Conservation (phyloP, 495 filamentous ascomycete species). For the Lepraria neglecta region DNA sequence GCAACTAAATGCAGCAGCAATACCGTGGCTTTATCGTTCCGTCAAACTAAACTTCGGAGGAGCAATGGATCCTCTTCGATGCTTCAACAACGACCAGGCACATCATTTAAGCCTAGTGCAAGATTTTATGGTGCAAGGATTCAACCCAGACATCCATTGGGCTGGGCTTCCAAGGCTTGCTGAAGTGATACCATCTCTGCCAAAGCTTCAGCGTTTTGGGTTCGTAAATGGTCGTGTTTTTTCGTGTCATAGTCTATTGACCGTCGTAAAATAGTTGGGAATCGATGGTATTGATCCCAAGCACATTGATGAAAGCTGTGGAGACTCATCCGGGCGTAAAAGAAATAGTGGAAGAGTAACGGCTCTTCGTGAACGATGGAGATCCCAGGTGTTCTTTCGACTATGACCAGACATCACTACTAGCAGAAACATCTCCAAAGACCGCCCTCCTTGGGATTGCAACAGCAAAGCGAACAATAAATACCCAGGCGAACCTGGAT, state of each 20-base stretch:
- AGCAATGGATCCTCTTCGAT: not conserved
- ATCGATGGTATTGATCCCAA: not conserved
- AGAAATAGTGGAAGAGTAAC: not conserved
- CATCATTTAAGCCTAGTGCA: not conserved
- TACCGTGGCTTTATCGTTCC: constrained; percentile 1
- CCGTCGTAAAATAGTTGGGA: not conserved
- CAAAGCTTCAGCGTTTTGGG: not conserved
- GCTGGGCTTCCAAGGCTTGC: not conserved
- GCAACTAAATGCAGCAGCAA: not conserved
- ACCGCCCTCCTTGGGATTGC: not conserved
- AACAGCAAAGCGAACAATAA: not conserved
- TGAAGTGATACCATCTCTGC: not conserved
- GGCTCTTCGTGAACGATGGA: not conserved
- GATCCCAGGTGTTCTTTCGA: not conserved
- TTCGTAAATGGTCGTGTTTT: not conserved
- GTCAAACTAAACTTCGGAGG: not conserved
- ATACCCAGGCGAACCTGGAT: not conserved
- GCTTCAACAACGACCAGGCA: not conserved
- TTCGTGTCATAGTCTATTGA: not conserved
- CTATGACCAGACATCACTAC: not conserved
- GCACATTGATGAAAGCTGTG: not conserved
- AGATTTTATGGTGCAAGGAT: not conserved
- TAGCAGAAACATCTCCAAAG: not conserved
- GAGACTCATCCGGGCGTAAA: not conserved
- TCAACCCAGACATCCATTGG: not conserved